Evolutionary conservation across 2,329 filamentous ascomycete species (phyloP), one percentile per base, ranked within the genome.

Genomic region (Keithomyces neogunnii): DNA sequence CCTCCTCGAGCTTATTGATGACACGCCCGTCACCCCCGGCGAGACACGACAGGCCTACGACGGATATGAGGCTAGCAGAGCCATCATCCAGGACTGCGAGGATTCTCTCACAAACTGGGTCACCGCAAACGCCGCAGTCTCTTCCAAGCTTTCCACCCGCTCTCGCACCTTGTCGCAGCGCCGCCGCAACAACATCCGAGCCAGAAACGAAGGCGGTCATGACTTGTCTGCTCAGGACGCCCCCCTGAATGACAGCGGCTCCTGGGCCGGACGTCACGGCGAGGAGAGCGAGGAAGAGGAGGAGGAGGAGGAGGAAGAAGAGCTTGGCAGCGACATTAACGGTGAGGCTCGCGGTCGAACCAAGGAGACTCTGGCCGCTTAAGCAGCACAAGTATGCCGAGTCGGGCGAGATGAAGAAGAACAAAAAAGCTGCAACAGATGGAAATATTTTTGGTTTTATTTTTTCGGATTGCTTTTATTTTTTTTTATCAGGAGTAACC

Each of bases 31-130:
- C 51, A 99, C 93, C 5, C 93, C 93, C 29, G 93, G 93, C 60
- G 93, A 99, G 78, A 97, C 92, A 26, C 88, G 93, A 57, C 83
- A 89, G 49, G 91, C 93, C 1, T 99, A 99, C 66, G 93, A 99
- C 64, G 93, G 93, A 56, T 99, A 99, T 67, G 93, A 99, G 69
- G 91, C 91, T 56, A 95, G 89, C 80, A 97, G 96, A 75, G 92
- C 88, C 57, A 97, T 99, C 71, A 97, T 99, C 64, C 93, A 99
- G 74, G 93, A 99, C 71, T 99, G 93, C 69, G 93, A 99, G 73
- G 91, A 97, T 66, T 82, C 93, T 2, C 84, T 99, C 55, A 96
- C 90, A 68, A 96, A 96, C 77, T 99, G 93, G 93, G 90, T 97
- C 39, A 81, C 84, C 52, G 85, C 89, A 63, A 93, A 95, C 65